phyloP scores from a whole-genome alignment of 1,139 yeast species.

The Taphrina communis region DNA sequence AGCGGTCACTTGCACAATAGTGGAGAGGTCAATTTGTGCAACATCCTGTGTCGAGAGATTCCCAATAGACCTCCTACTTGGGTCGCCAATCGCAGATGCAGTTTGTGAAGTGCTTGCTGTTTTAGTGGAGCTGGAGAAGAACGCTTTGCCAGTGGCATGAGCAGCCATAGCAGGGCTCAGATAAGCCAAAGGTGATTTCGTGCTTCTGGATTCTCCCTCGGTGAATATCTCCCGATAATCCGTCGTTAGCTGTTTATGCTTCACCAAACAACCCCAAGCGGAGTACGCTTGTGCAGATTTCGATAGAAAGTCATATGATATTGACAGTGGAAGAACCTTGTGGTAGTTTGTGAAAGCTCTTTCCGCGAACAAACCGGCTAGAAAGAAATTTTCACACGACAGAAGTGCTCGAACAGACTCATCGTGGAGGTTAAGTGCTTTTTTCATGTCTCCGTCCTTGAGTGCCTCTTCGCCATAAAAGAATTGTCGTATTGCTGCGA shows the following conservation, averaged over 20 bases:
- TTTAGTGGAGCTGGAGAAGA: background rate
- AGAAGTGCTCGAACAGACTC: conserved; percentile 1
- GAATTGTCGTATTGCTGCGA: conserved; percentile 9
- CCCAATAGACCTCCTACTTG: no score
- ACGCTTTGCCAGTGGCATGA: background rate
- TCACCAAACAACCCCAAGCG: conserved; percentile 3
- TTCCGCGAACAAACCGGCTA: conserved; percentile 12
- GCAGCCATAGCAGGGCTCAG: background rate
- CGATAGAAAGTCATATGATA: conserved; percentile 1
- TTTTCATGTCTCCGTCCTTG: background rate
- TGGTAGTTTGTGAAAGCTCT: background rate
- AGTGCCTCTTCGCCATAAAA: conserved; percentile 5
- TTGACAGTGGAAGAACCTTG: background rate
- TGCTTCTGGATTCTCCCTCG: background rate
- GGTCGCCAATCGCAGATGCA: no score
- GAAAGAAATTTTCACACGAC: conserved; percentile 1
- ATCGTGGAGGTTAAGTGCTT: background rate
- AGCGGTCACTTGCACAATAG: conserved; percentile 10
- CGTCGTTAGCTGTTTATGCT: background rate
- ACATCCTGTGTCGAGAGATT: background rate
- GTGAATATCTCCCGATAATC: background rate
- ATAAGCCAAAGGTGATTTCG: background rate
- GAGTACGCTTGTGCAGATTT: background rate
- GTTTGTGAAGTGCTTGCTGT: background rate
- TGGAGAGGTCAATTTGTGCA: conserved; percentile 13